Percentiles rank a stretch among this genome's conserved stretches.
These are phyloP conservation scores for Lotmaria passim DNA, from an alignment of 208 protist genomes.

Conservation along the genomic window DNA sequence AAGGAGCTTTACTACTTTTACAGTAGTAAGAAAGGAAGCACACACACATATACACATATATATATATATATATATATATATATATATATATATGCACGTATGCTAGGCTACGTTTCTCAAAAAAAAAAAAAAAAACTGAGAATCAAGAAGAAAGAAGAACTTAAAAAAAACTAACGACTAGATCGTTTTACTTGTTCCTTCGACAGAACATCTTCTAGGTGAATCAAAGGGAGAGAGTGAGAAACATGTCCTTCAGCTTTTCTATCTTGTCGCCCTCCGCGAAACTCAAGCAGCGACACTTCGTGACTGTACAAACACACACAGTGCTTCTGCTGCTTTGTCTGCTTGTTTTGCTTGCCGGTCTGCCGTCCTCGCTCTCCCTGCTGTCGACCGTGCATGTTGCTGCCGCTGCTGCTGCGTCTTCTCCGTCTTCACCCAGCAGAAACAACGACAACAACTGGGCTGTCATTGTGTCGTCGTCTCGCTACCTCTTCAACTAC, in stretches of 20 bases:
- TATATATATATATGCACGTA: no score
- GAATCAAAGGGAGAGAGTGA: background rate
- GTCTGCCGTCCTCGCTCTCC: background rate
- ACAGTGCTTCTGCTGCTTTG: no score
- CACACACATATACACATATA: no score
- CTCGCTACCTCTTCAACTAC: conserved; percentile 98
- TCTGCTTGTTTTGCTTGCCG: background rate
- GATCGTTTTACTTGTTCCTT: background rate
- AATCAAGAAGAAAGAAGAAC: background rate
- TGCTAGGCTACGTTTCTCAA: no score
- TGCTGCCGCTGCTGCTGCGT: background rate
- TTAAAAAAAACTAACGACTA: background rate
- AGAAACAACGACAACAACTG: conserved; percentile 91
- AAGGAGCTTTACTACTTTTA: no score
- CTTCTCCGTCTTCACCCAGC: background rate
- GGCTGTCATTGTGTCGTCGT: conserved; percentile 95
- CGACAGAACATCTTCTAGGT: background rate
- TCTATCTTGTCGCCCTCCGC: no score
- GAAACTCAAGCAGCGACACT: no score
- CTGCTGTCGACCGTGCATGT: background rate
- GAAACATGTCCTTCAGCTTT: no score
- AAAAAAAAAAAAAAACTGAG: no score
- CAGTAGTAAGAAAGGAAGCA: no score
- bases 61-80: no score
- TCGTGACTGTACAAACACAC: no score